phyloP scores from a whole-genome alignment of 2,329 filamentous ascomycete genomes.

The Leptographium wingfieldii region DNA sequence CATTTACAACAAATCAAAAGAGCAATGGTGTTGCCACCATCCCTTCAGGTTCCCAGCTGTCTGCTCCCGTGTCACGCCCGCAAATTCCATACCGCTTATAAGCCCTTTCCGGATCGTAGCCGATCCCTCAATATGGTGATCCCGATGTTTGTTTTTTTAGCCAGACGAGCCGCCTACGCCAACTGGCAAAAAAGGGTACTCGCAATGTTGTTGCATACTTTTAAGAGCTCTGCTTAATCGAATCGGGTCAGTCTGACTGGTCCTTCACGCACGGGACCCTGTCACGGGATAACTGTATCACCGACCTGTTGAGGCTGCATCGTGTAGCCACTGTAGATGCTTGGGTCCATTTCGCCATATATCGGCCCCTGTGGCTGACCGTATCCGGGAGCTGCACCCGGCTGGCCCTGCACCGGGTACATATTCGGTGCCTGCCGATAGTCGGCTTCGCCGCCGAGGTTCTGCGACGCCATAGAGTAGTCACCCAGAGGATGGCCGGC shows the following conservation, averaged over 20 bases:
- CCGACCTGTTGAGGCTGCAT: conserved; percentile 76
- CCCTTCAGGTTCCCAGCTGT: background rate
- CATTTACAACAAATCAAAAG: background rate
- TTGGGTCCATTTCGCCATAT: conserved; percentile 61
- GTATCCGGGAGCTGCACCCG: conserved; percentile 58
- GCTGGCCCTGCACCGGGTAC: conserved; percentile 69
- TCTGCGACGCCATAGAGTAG: conserved; percentile 48
- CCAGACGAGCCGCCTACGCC: background rate
- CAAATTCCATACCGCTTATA: background rate
- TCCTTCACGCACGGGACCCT: background rate
- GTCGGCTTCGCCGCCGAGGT: conserved; percentile 56
- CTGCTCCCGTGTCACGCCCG: background rate
- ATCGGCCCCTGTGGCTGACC: conserved; percentile 68
- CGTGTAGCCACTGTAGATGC: conserved; percentile 72
- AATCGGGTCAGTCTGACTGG: background rate
- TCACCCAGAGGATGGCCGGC: conserved; percentile 44
- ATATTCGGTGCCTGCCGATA: conserved; percentile 70
- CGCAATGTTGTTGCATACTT: background rate
- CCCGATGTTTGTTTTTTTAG: background rate
- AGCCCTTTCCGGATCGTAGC: background rate
- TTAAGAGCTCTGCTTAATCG: background rate
- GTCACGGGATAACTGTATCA: conserved; percentile 6
- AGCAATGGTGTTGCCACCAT: background rate
- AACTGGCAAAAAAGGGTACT: background rate
- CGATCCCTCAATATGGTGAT: background rate